Evolutionary conservation across 805 yeast genomes (phyloP), one percentile per base, ranked within the genome.

Genomic region (Candida dajiaensis): DNA sequence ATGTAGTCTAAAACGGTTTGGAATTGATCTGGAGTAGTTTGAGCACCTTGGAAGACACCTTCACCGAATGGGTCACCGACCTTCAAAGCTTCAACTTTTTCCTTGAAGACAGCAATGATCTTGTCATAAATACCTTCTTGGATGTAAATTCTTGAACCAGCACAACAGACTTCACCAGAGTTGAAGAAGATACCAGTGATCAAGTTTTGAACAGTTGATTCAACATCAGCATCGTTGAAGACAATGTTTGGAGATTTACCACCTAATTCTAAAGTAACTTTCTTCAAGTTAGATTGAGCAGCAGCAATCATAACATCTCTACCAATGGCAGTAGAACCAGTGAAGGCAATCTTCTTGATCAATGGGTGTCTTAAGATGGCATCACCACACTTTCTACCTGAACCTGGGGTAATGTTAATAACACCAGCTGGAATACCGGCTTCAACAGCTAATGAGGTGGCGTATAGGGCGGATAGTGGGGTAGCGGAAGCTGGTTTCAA

Each of bases 131-230:
- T 67, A 42, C 72, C 81, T 53, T 75, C 83, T 65, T 80, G 85
- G 55, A 80, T 67, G 64, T 73, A 79, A 50, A 80, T 68, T 72
- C 85, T 77, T 46, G 85, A 78, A 63, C 85, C 84, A 39, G 85
- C 85, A 66, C 80, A 76, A 65, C 85, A 80, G 48, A 80, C 84
- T 67, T 80, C 85, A 71, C 85, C 85, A 52, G 81, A 73, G 70
- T 80, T 80, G 73, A 75, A 79, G 73, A 78, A 78, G 56, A 80
- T 80, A 71, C 83, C 83, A 35, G 72, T 61, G 49, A 78, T 66
- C 58, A 79, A 72, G 59, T 70, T 67, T 49, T 71, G 64, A 43
- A 71, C 66, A 41, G 75, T 68, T 38, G 70, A 64, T 56, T 73
- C 71, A 52, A 80, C 56, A 56, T 80, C 71, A 50, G 81, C 81